Base-by-base conservation (phyloP, 2,329 filamentous ascomycete species). In the Colletotrichum brevisporum region DNA sequence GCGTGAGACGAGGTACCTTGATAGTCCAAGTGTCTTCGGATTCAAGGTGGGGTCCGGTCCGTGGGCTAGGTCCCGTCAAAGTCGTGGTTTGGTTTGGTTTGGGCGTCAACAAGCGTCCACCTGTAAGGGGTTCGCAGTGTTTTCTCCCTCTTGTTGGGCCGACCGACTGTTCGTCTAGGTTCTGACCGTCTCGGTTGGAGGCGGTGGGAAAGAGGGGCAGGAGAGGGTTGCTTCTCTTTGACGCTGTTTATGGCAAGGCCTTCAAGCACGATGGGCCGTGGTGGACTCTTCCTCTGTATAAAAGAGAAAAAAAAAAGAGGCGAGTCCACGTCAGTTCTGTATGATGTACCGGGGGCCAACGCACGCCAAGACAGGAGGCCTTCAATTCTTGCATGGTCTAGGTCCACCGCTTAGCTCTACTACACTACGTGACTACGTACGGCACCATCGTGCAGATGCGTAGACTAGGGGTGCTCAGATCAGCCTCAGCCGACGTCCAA, bases 401-500 rank as follows among this genome's bases (percentile, higher is more conserved):
- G 61, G 48, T 16, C 39, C 66, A 67, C 55, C 51, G 41, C 45
- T 27, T 55, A 54, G 55, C 31, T 36, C 21, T 24, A 24, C 21
- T 36, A 36, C 31, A 36, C 6, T 36, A 36, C 31, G 31, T 10
- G 10, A 24, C 21, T 24, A 36, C 8, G 8, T 36, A 36, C 31
- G 31, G 8, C 31, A 10, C 31, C 31, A 36, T 10, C 10, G 9
- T 10, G 31, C 10, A 36, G 31, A 36, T 36, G 31, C 31, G 21
- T 36, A 36, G 31, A 4, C 31, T 36, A 36, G 48, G 31, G 45
- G 62, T 58, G 55, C 67, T 69, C 67, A 69, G 67, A 68, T 69
- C 67, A 69, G 62, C 62, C 55, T 61, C 67, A 56, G 56, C 62
- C 50, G 56, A 52, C 43, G 51, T 61, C 66, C 66, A 69, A 69